phyloP scores from a whole-genome alignment of 2,329 filamentous ascomycete genomes.

The Aureobasidium vineae region DNA sequence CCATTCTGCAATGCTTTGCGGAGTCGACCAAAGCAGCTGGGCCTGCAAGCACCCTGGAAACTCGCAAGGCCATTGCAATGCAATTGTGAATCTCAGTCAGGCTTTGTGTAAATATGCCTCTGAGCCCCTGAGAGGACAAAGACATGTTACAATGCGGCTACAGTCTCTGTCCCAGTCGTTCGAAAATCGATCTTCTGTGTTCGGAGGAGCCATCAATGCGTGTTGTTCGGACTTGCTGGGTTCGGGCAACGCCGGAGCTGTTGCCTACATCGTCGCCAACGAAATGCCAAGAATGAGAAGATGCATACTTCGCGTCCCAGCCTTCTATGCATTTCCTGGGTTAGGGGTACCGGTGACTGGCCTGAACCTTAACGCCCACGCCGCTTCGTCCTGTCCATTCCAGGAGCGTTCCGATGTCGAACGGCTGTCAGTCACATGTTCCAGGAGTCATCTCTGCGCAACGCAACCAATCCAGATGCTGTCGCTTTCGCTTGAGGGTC shows the following conservation, averaged over 20 bases:
- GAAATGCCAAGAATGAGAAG: no score
- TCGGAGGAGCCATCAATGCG: background rate
- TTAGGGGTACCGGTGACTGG: background rate
- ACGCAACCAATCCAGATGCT: background rate
- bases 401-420: background rate
- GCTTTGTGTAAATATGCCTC: background rate
- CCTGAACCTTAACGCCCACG: background rate
- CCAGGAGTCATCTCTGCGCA: background rate
- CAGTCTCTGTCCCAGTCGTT: background rate
- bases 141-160: background rate
- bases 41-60: background rate
- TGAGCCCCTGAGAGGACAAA: background rate
- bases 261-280: no score
- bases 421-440: background rate
- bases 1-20: background rate
- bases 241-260: no score
- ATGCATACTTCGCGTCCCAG: background rate
- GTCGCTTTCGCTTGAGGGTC: background rate
- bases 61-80: no score
- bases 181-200: background rate
- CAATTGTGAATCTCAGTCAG: no score
- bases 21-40: background rate
- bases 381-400: background rate
- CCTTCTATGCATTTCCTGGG: background rate
- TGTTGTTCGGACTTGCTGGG: no score